Conservation (phyloP, 1,284 basidiomycete genomes). For the Trametes versicolor region DNA sequence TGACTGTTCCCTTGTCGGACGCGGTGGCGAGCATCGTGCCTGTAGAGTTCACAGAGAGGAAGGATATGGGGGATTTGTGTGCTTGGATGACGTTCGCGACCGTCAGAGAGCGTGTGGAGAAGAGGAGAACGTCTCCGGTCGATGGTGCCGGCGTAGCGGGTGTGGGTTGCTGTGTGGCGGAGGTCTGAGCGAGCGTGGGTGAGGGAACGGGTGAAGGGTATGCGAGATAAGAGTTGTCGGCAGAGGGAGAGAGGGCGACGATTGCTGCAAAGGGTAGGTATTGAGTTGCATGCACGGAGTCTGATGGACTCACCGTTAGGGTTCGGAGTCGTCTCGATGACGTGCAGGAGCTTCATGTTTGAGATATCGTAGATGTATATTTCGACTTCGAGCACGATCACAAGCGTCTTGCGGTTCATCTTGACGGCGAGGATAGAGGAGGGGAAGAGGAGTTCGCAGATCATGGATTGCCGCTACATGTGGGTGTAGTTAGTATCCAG, state of each 20-base stretch:
- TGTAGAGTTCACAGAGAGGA: slow-evolving; percentile 86
- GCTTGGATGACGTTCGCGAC: slow-evolving; percentile 97
- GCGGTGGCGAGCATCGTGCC: slow-evolving; percentile 95
- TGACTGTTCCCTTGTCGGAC: slow-evolving; percentile 96
- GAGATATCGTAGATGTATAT: slow-evolving; percentile 99
- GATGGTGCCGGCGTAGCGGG: slow-evolving; percentile 53
- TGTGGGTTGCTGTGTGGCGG: slow-evolving; percentile 51
- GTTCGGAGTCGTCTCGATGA: slow-evolving; percentile 97
- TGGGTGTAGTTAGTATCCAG: slow-evolving; percentile 5
- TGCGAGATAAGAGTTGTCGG: slow-evolving; percentile 95
- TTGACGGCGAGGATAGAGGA: slow-evolving; percentile 96
- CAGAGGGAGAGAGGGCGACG: slow-evolving; percentile 93
- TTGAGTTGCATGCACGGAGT: slow-evolving; percentile 6
- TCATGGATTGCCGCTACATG: slow-evolving; percentile 92
- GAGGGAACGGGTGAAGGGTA: slow-evolving; percentile 96
- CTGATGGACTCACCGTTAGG: slow-evolving; percentile 76
- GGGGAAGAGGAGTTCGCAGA: slow-evolving; percentile 98
- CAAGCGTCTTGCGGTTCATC: slow-evolving; percentile 95
- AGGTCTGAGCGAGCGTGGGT: slow-evolving; percentile 64
- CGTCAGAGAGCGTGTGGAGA: slow-evolving; percentile 91
- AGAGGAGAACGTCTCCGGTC: slow-evolving; percentile 91
- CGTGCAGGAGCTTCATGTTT: slow-evolving; percentile 97
- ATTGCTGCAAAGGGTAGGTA: slow-evolving; percentile 68
- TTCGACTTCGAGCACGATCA: slow-evolving; percentile 95
- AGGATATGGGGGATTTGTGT: slow-evolving; percentile 94